Conservation (phyloP, 768 basidiomycete species). For the Pleurotus ostreatus region DNA sequence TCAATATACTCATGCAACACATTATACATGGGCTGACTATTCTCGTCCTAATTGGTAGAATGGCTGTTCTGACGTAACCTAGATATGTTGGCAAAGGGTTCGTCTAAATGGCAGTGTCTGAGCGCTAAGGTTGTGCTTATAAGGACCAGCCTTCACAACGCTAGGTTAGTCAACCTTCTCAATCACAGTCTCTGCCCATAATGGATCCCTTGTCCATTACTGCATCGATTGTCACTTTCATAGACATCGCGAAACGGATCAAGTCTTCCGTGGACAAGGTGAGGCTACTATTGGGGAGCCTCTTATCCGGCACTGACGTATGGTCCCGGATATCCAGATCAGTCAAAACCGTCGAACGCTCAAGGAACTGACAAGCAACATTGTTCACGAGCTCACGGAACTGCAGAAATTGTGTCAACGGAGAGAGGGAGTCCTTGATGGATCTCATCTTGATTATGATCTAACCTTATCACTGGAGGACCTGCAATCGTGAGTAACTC, state of each 20-base stretch:
- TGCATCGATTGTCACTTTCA: slow-evolving; percentile 2
- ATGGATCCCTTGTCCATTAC: slow-evolving; percentile 5
- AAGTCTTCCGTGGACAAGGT: slow-evolving; percentile 5
- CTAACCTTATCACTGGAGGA: slow-evolving; percentile 1
- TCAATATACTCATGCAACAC: no score
- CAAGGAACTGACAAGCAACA: not conserved
- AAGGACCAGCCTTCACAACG: not conserved
- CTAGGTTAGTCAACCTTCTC: not conserved
- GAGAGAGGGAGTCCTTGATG: not conserved
- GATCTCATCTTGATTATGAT: not conserved
- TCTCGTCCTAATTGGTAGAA: no score
- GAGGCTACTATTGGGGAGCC: not conserved
- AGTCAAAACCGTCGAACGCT: slow-evolving; percentile 5
- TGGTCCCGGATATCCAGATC: not conserved
- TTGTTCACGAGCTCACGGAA: slow-evolving; percentile 1
- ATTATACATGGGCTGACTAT: no score
- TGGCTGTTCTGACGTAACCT: no score
- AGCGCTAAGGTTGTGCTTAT: not conserved
- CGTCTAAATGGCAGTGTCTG: not conserved
- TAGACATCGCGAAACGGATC: slow-evolving; percentile 5
- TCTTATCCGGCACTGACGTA: not conserved
- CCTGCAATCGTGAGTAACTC: not conserved
- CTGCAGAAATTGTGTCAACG: slow-evolving; percentile 2
- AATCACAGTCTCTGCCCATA: not conserved
- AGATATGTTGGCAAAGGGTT: not conserved